These are phyloP conservation scores for Pseudomassariella vexata DNA, from an alignment of 2,329 filamentous ascomycete genomes.

Conservation along the genomic window DNA sequence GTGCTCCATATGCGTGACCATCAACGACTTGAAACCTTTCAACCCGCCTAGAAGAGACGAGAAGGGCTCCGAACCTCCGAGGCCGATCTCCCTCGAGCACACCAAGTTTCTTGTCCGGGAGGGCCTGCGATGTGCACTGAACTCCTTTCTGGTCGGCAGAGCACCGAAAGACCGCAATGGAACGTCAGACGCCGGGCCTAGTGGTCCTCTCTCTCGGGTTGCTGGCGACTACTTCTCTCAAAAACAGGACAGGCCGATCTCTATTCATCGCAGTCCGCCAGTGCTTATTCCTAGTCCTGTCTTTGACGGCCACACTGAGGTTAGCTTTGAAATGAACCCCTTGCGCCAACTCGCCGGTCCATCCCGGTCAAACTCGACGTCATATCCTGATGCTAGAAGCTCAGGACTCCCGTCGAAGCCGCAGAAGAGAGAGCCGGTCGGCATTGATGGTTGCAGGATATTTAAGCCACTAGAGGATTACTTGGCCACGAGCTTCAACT, in stretches of 20 bases:
- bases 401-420: conserved; percentile 13
- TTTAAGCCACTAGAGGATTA: conserved; percentile 78
- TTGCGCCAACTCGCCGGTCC: conserved; percentile 17
- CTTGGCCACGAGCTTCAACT: conserved; percentile 61
- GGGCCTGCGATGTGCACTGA: conserved; percentile 33
- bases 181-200: conserved; percentile 8
- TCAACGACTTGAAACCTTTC: conserved; percentile 66
- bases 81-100: conserved; percentile 50
- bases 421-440: too few relatives aligned
- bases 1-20: conserved; percentile 76
- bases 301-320: conserved; percentile 30
- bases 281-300: conserved; percentile 17
- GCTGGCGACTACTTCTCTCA: conserved; percentile 14
- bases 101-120: conserved; percentile 45
- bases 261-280: conserved; percentile 16
- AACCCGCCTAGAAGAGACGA: conserved; percentile 2
- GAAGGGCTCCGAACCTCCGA: background rate
- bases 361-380: conserved; percentile 38
- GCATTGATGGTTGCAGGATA: conserved; percentile 41
- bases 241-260: conserved; percentile 15
- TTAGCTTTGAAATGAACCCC: conserved; percentile 28
- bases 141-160: conserved; percentile 21
- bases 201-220: conserved; percentile 10
- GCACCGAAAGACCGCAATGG: conserved; percentile 8
- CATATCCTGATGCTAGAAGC: conserved; percentile 30